Percentiles rank a stretch among this genome's conserved stretches.
phyloP scores from a whole-genome alignment of 805 yeast species.

The Vanderwaltozyma yarrowii region DNA sequence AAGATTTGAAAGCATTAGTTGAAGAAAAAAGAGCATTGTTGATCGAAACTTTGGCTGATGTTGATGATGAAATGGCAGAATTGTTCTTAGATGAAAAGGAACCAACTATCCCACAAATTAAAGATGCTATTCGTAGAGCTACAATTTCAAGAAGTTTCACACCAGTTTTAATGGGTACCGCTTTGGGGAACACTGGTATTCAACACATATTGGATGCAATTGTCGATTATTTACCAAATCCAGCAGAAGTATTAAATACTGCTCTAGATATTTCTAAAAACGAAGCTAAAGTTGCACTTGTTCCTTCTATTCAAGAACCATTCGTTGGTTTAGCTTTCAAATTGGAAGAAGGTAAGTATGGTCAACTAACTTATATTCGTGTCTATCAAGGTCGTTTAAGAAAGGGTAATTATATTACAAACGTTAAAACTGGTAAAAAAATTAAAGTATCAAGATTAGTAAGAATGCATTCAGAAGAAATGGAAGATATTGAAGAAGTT shows the following conservation, averaged over 20 bases:
- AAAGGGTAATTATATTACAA: slow-evolving; percentile 82
- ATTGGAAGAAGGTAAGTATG: slow-evolving; percentile 95
- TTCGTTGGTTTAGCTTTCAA: slow-evolving; percentile 98
- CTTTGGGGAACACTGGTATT: slow-evolving; percentile 90
- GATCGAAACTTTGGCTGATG: slow-evolving; percentile 94
- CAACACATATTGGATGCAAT: slow-evolving; percentile 95
- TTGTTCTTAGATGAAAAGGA: slow-evolving; percentile 80
- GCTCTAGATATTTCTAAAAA: slow-evolving; percentile 65
- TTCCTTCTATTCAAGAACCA: slow-evolving; percentile 65
- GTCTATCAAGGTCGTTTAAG: slow-evolving; percentile 92
- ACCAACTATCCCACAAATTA: slow-evolving; percentile 76
- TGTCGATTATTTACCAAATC: slow-evolving; percentile 91
- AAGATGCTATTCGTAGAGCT: slow-evolving; percentile 83
- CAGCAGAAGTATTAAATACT: slow-evolving; percentile 83
- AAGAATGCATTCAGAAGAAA: slow-evolving; percentile 97
- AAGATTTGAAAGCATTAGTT: slow-evolving; percentile 66
- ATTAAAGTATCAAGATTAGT: slow-evolving; percentile 89
- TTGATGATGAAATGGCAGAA: slow-evolving; percentile 95
- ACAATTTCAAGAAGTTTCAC: slow-evolving; percentile 94
- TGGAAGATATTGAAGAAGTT: slow-evolving; percentile 95
- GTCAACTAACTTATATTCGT: slow-evolving; percentile 93
- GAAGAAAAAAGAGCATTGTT: slow-evolving; percentile 80
- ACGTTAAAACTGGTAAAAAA: slow-evolving; percentile 85
- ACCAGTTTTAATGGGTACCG: slow-evolving; percentile 99
- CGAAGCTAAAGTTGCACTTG: slow-evolving; percentile 61